phyloP scores from a whole-genome alignment of 192 early-diverging fungal genomes.

The Linnemannia exigua region DNA sequence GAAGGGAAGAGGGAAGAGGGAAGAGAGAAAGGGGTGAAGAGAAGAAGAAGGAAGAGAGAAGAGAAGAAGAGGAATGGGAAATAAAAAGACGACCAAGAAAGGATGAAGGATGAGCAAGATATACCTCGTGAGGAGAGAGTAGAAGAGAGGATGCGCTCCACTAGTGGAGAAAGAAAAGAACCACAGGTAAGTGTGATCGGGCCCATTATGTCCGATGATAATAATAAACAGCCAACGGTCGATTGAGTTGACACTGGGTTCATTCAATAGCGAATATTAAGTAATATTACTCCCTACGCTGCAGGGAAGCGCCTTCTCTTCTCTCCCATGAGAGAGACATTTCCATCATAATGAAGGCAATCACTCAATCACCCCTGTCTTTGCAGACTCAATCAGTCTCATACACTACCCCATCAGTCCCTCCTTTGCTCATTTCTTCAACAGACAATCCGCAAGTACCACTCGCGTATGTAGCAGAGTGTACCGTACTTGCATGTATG shows the following conservation, averaged over 20 bases:
- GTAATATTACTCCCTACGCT: too few species aligned
- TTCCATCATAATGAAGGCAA: too few species aligned
- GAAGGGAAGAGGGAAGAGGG: background rate
- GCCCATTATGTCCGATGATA: background rate
- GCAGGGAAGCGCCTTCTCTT: too few species aligned
- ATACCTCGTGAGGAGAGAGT: constrained; percentile 2
- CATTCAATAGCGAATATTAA: background rate
- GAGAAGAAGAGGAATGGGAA: background rate
- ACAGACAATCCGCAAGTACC: background rate
- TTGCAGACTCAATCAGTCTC: background rate
- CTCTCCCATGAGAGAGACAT: too few species aligned
- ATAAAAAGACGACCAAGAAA: background rate
- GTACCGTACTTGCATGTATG: background rate
- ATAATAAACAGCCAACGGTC: background rate
- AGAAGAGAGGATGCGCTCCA: background rate
- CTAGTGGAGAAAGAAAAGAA: constrained; percentile 3
- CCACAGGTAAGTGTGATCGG: background rate
- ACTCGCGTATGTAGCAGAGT: constrained; percentile 2
- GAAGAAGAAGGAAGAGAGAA: background rate
- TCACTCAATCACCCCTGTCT: too few species aligned
- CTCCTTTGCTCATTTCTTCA: background rate
- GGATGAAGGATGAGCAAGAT: background rate
- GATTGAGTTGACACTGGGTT: background rate
- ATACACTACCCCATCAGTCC: background rate
- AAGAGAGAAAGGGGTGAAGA: background rate